Evolutionary conservation across 2,329 filamentous ascomycete genomes (phyloP).

Genomic region (Trichophyton mentagrophytes): DNA sequence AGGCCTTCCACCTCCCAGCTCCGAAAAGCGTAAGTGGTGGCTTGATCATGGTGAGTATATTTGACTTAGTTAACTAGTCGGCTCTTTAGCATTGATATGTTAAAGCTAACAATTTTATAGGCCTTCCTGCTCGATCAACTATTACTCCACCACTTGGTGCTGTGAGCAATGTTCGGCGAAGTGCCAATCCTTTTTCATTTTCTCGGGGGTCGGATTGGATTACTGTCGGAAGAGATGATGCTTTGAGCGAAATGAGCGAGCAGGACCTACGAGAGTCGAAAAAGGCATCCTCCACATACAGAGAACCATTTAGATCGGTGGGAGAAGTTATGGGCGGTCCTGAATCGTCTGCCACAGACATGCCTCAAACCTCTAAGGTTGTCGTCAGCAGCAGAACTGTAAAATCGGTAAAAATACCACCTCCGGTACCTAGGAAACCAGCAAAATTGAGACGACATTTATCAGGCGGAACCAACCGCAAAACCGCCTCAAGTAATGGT

Average conservation of each 20-base stretch:
- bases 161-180: conserved; percentile 58
- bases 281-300: not conserved
- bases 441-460: conserved; percentile 21
- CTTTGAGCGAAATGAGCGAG: not conserved
- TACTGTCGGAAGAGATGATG: conserved; percentile 11
- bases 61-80: not conserved
- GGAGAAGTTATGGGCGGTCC: conserved; percentile 3
- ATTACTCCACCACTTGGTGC: conserved; percentile 53
- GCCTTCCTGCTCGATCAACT: conserved; percentile 60
- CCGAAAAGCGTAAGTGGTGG: conserved; percentile 53
- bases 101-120: conserved; percentile 25
- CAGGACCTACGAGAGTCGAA: not conserved
- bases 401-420: conserved; percentile 24
- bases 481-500: not conserved
- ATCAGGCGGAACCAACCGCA: not conserved
- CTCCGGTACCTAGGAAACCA: conserved; percentile 52
- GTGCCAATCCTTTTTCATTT: conserved; percentile 67
- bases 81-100: conserved; percentile 4
- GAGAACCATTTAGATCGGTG: conserved; percentile 5
- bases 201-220: conserved; percentile 79
- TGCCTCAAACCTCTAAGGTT: not conserved
- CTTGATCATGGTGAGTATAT: conserved; percentile 42
- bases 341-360: not conserved
- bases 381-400: not conserved
- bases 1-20: conserved; percentile 53